Conservation (phyloP, 352 stramenopile genomes). For the Phytophthora ohioensis region DNA sequence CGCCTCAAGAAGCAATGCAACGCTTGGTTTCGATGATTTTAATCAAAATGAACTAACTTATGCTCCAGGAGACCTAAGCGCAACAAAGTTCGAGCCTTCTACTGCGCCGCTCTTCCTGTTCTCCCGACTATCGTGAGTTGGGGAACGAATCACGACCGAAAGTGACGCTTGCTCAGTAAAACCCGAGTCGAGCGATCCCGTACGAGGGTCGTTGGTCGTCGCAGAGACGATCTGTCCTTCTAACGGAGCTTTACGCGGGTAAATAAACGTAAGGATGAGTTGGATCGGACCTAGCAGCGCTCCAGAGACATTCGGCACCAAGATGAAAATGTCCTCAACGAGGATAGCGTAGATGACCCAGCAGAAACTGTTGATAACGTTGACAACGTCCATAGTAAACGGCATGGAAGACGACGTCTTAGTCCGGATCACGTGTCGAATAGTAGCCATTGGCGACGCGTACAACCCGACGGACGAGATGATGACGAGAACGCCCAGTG, state of each 20-base stretch:
- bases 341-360: conserved; percentile 56
- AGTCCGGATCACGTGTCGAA: conserved; percentile 45
- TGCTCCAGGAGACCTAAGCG: conserved; percentile 23
- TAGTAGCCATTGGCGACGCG: conserved; percentile 47
- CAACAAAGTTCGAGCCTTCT: conserved; percentile 15
- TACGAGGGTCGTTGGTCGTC: conserved; percentile 23
- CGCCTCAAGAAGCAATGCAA: background rate
- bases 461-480: conserved; percentile 42
- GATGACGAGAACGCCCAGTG: conserved; percentile 50
- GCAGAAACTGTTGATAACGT: conserved; percentile 48
- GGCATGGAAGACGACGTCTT: conserved; percentile 57
- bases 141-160: conserved; percentile 30
- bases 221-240: conserved; percentile 32
- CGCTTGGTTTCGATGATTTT: too few relatives aligned
- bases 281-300: conserved; percentile 41
- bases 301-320: conserved; percentile 51
- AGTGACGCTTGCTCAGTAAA: conserved; percentile 23
- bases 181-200: conserved; percentile 11
- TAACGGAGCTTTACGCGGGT: conserved; percentile 34
- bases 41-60: background rate
- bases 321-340: conserved; percentile 45
- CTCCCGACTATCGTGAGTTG: conserved; percentile 15
- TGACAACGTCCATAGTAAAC: conserved; percentile 53
- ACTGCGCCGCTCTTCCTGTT: conserved; percentile 16
- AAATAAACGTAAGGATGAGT: conserved; percentile 43